Percentiles rank a stretch among this genome's conserved stretches.
phyloP scores from a whole-genome alignment of 2,329 filamentous ascomycete genomes.

The Colletotrichum sp. region DNA sequence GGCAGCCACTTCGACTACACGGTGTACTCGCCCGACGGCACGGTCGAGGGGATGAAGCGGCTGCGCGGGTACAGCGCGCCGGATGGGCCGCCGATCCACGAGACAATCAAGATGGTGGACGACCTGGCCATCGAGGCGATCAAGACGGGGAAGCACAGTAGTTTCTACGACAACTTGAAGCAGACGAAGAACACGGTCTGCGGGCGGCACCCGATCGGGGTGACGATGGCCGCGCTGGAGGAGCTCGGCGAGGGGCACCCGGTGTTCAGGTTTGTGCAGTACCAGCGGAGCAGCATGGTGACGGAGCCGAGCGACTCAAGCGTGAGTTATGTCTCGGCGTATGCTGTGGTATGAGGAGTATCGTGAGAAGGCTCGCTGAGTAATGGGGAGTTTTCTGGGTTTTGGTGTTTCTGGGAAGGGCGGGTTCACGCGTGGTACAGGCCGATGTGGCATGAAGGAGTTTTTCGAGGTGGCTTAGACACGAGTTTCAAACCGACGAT shows the following conservation, averaged over 20 bases:
- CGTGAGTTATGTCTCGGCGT: slow-evolving; percentile 94
- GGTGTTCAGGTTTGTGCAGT: slow-evolving; percentile 80
- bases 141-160: slow-evolving; percentile 72
- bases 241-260: slow-evolving; percentile 54
- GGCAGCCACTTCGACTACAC: slow-evolving; percentile 83
- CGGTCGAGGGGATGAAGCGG: slow-evolving; percentile 43
- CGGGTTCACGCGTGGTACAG: too few relatives aligned
- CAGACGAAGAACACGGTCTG: slow-evolving; percentile 91
- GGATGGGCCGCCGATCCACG: slow-evolving; percentile 68
- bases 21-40: slow-evolving; percentile 64
- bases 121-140: slow-evolving; percentile 84
- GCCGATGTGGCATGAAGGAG: not conserved
- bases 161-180: slow-evolving; percentile 72
- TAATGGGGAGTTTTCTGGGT: not conserved
- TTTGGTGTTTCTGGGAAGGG: too few relatives aligned
- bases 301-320: slow-evolving; percentile 74
- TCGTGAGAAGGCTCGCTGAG: not conserved
- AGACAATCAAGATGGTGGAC: slow-evolving; percentile 84
- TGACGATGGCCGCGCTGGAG: slow-evolving; percentile 89
- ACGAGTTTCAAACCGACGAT: not conserved
- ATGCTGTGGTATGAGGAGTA: slow-evolving; percentile 69
- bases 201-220: slow-evolving; percentile 91
- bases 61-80: slow-evolving; percentile 38
- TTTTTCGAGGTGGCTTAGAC: not conserved
- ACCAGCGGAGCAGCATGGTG: slow-evolving; percentile 84